Conservation (phyloP, 441 rosid genomes). For the Aleurites moluccanus region DNA sequence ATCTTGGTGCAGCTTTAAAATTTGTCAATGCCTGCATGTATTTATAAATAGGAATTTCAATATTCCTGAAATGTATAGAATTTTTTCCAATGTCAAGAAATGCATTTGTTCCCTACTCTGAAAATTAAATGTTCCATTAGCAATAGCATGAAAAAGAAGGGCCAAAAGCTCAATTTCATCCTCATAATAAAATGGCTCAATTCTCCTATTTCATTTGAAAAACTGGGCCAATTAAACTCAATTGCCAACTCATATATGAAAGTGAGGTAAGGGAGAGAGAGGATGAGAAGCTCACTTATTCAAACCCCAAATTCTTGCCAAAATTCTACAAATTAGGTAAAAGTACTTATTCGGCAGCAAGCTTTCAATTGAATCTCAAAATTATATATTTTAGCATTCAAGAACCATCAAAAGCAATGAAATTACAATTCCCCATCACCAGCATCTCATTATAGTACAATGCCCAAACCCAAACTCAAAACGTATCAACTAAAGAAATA, state of each 20-base stretch:
- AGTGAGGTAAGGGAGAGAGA: no score
- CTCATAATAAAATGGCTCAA: no score
- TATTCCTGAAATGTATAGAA: conserved; percentile 25
- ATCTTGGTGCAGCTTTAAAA: conserved; percentile 1
- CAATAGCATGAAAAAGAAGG: no score
- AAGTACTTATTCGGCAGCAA: not conserved
- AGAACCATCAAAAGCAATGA: not conserved
- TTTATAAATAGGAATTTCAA: not conserved
- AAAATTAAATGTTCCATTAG: not conserved
- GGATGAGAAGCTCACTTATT: not conserved
- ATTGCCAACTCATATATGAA: not conserved
- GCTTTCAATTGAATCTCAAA: not conserved
- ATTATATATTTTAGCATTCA: not conserved
- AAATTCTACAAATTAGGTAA: not conserved
- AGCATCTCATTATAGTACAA: not conserved
- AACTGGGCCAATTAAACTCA: not conserved
- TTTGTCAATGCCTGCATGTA: not conserved
- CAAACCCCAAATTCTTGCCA: not conserved
- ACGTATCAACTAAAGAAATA: not conserved
- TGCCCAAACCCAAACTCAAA: not conserved
- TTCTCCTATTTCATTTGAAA: no score
- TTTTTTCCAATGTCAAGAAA: not conserved
- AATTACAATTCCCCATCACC: not conserved
- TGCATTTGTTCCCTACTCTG: not conserved
- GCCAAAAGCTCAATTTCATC: no score